Conservation (phyloP, 208 protist species). For the Phytomonas sp. region DNA sequence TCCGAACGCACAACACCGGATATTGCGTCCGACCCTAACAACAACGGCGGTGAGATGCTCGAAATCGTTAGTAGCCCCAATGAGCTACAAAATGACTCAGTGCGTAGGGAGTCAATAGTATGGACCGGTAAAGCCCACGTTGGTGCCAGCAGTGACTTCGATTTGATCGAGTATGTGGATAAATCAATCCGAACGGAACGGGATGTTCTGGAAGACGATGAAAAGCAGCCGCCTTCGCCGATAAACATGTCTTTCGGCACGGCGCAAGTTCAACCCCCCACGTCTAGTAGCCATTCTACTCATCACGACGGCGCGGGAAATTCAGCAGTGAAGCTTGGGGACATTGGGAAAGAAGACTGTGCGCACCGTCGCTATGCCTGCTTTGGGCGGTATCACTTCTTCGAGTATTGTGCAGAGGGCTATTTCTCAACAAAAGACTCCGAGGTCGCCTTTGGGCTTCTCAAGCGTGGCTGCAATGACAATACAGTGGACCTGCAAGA, state of each 20-base stretch:
- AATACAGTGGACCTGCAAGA: conserved; percentile 23
- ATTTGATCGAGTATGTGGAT: conserved; percentile 28
- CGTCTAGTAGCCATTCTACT: neutral
- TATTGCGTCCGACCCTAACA: neutral
- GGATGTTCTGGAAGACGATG: conserved; percentile 27
- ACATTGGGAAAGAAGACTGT: conserved; percentile 12
- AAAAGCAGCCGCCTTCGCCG: neutral
- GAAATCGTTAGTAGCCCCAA: neutral
- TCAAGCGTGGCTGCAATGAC: conserved; percentile 42
- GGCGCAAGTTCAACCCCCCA: neutral
- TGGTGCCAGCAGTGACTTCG: neutral
- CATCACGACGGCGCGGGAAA: neutral
- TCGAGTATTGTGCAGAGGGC: conserved; percentile 28
- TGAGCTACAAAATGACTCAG: neutral
- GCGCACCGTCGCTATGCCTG: conserved; percentile 53
- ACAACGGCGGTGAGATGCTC: neutral
- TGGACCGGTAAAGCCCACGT: neutral
- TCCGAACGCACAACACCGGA: neutral
- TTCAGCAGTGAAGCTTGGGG: conserved; percentile 4
- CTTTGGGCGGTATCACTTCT: conserved; percentile 71
- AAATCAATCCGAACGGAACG: conserved; percentile 26
- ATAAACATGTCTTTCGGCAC: neutral
- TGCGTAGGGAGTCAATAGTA: neutral
- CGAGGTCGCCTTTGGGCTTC: conserved; percentile 40
- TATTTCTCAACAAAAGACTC: conserved; percentile 62